Evolutionary conservation across 2,329 filamentous ascomycete genomes (phyloP).

Genomic region (Metarhizium rileyi): DNA sequence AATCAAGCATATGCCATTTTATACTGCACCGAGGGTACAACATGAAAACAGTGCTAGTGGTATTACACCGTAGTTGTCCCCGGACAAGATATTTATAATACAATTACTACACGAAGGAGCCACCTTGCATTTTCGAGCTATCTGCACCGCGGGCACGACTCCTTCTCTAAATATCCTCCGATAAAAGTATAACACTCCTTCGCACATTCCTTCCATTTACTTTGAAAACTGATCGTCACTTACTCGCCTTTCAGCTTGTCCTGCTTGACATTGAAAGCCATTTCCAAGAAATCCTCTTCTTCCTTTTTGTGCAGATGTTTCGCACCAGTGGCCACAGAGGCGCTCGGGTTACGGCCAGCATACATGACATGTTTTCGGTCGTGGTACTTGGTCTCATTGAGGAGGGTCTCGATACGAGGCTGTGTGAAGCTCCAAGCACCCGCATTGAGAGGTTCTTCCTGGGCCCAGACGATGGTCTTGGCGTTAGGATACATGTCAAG

Average conservation of each 20-base stretch:
- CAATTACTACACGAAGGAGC: constrained; percentile 9
- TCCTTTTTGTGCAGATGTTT: constrained; percentile 87
- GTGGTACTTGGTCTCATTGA: constrained; percentile 89
- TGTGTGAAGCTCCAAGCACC: constrained; percentile 97
- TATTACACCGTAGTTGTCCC: constrained; percentile 2
- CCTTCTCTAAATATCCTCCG: not conserved
- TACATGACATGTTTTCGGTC: constrained; percentile 95
- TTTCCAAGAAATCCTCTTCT: constrained; percentile 71
- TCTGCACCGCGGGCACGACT: not conserved
- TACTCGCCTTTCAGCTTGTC: constrained; percentile 62
- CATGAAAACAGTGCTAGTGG: constrained; percentile 4
- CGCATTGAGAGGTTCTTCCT: constrained; percentile 96
- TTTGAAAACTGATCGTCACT: constrained; percentile 3
- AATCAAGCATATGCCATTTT: constrained; percentile 5
- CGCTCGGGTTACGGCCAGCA: constrained; percentile 86
- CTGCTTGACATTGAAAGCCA: constrained; percentile 54
- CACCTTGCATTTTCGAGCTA: not conserved
- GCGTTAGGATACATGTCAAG: constrained; percentile 95
- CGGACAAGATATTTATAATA: constrained; percentile 7
- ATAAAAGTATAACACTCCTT: not conserved
- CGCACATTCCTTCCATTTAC: constrained; percentile 2
- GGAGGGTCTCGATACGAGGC: constrained; percentile 89
- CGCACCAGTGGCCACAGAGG: constrained; percentile 85
- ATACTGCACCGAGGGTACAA: constrained; percentile 7
- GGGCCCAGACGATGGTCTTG: constrained; percentile 92